A percentile compares a stretch with the other conserved stretches of the same genome.
Conservation (phyloP, 164 flowering plant species). For the Annona squamosa region DNA sequence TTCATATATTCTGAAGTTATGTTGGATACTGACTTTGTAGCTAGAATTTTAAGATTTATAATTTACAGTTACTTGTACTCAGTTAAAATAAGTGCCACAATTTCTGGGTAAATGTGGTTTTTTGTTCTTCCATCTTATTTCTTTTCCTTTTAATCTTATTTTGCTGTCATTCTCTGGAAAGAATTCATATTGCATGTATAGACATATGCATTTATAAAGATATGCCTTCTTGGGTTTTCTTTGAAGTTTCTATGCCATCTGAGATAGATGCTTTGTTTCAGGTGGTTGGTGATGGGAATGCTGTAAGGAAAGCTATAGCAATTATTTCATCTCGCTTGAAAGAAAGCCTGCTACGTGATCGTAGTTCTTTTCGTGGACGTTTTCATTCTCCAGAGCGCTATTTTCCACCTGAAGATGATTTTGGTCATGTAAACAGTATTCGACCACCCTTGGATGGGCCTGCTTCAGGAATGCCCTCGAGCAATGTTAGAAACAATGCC, state of each 20-base stretch:
- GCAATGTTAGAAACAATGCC: slow-evolving; percentile 31
- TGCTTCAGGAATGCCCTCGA: slow-evolving; percentile 27
- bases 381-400: slow-evolving; percentile 64
- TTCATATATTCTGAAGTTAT: no score
- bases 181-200: not conserved
- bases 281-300: slow-evolving; percentile 76
- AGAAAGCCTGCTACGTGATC: slow-evolving; percentile 95
- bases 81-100: no score
- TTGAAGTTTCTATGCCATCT: not conserved
- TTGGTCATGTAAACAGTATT: slow-evolving; percentile 41
- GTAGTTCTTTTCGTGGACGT: slow-evolving; percentile 65
- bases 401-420: slow-evolving; percentile 73
- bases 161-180: not conserved
- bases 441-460: slow-evolving; percentile 45
- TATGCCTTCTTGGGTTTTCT: not conserved
- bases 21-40: no score
- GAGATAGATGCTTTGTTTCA: slow-evolving; percentile 14
- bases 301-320: slow-evolving; percentile 78
- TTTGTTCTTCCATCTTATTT: no score
- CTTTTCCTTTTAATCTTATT: not conserved
- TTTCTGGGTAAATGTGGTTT: no score
- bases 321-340: slow-evolving; percentile 78
- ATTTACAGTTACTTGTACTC: no score
- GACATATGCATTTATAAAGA: not conserved
- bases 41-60: no score